A percentile compares a stretch with the other conserved stretches of the same genome.
phyloP scores from a whole-genome alignment of 2,329 filamentous ascomycete species.

The Pseudogymnoascus pannorum region DNA sequence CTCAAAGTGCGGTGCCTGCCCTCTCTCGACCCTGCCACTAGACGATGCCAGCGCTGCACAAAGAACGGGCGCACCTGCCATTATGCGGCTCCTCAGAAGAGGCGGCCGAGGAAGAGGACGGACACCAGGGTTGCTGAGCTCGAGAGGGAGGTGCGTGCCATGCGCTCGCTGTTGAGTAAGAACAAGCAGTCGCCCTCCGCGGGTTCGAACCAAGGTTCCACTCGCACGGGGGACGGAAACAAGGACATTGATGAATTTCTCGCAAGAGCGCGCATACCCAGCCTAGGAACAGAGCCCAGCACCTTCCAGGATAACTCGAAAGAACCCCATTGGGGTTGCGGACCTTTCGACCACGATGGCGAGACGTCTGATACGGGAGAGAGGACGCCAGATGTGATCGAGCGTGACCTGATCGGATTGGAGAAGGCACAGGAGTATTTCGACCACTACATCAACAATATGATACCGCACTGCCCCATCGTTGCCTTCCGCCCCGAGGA shows the following conservation, averaged over 20 bases:
- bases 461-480: slow-evolving; percentile 51
- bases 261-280: not conserved
- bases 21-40: not conserved
- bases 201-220: not conserved
- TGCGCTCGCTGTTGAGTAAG: slow-evolving; percentile 29
- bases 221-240: slow-evolving; percentile 7
- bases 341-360: slow-evolving; percentile 14
- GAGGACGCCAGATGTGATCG: slow-evolving; percentile 35
- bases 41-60: slow-evolving; percentile 29
- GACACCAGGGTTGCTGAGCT: slow-evolving; percentile 35
- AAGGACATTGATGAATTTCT: not conserved
- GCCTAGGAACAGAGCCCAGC: not conserved
- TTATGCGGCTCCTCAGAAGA: slow-evolving; percentile 31
- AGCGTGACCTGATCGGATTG: slow-evolving; percentile 50
- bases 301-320: not conserved
- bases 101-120: slow-evolving; percentile 34
- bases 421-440: slow-evolving; percentile 47
- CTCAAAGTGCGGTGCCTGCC: slow-evolving; percentile 34
- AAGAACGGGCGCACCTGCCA: slow-evolving; percentile 30
- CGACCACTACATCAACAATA: slow-evolving; percentile 47
- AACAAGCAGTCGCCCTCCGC: slow-evolving; percentile 9
- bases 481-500: slow-evolving; percentile 48
- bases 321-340: not conserved
- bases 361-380: not conserved
- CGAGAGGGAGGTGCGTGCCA: slow-evolving; percentile 33